Base-by-base conservation (phyloP, 176 grass and related monocot genomes). In the Lolium multiflorum region DNA sequence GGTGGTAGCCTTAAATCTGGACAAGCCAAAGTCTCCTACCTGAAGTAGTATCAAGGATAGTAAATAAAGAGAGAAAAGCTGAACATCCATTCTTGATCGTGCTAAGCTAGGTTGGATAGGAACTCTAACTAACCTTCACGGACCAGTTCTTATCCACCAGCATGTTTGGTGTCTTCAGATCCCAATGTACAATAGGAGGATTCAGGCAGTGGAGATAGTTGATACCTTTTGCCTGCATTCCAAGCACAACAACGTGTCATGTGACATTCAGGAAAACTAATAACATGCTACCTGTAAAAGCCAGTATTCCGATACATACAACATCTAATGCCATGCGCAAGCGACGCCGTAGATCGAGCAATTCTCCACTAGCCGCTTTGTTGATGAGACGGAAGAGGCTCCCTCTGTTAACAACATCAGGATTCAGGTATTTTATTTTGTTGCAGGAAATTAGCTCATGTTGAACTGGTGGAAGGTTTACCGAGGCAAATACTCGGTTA, bases 171-270 rank as follows among this genome's bases (percentile, higher is more conserved):
- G 96, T 90, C 85, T 95, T 98, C 14, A 98, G 83, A 88, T 98
- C 96, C 96, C 96, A 98, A 82, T 98, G 96, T 15, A 98, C 96
- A 68, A 98, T 95, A 11, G 96, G 96, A 82, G 96, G 96, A 69
- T 98, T 98, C 47, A 98, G 90, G 72, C 91, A 98, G 48, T 98
- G 96, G 41, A 98, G 96, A 92, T 98, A 98, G 86, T 92, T 98
- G 76, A 98, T 91, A 41, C 96, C 91, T 91, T 94, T 98, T 4
- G 96, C 96, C 96, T 98, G 90, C 39, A 94, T 86, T 74, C 10
- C 31, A 71, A 66, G 67, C 20, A 77, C 76, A 86, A 17, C 57
- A 79, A 77, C 9, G 6, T 13, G 58, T 79, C 35, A 46, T 49
- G 77, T 38, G 21, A 4, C 48, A 79, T 80, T 80, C 22, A 71